Evolutionary conservation across 345 rosid genomes (phyloP), one percentile per base, ranked within the genome.

Genomic region (Sonneratia alba): DNA sequence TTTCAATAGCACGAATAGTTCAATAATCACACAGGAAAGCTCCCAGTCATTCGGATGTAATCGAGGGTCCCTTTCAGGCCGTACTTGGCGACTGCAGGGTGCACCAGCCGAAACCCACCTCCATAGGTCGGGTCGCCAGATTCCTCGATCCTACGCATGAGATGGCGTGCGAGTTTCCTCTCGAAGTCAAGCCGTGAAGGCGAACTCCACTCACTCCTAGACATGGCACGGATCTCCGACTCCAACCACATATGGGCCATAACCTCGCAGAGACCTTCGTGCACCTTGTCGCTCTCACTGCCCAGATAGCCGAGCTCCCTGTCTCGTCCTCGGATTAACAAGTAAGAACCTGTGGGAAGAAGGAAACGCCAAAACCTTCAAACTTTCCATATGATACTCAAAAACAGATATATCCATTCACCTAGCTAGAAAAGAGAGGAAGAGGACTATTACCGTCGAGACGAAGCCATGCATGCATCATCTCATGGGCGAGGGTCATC

Each of bases 401-500:
- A 18, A 14, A 36, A 27, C 32, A 27, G 4, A 67, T 3, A 67
- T 16, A 42, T 15, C 22, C 59, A 18, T 53, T 53, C 8, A 19
- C 22, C 27, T 0, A 27, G 32, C 32, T 27, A 48, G 22, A 36
- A 32, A 22, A 3, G 61, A 10, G 1, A 53, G 38, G 47, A 18
- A 21, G 32, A 27, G 32, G 32, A 27, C 32, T 27, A 27, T 27
- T 18, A 66, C 70, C 76, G 13, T 73, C 36, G 3, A 73, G 65
- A 13, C 19, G 15, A 1, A 55, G 55, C 76, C 76, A 73, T 22
- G 76, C 76, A 56, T 73, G 76, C 76, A 73, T 67, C 71, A 67
- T 66, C 36, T 67, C 76, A 67, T 73, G 76, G 42, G 76, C 76
- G 0, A 74, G 67, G 43, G 36, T 74, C 38, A 11, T 15, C 2